Conservation (phyloP, 1,284 basidiomycete species). For the Cryptococcus sp. region DNA sequence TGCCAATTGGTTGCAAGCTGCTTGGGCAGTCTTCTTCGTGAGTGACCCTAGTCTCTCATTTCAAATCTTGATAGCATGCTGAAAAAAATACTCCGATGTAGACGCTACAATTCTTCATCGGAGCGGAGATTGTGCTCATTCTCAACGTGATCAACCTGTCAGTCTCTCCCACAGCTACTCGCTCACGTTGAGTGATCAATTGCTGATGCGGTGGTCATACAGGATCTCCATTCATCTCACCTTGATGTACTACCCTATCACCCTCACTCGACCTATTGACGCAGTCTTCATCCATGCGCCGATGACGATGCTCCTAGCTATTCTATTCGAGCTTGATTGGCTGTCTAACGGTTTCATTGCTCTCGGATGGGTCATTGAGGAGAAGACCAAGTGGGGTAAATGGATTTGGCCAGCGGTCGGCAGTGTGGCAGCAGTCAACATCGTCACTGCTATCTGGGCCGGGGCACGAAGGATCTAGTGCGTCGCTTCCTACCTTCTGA, state of each 20-base stretch:
- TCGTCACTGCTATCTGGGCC: slow-evolving; percentile 45
- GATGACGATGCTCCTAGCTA: slow-evolving; percentile 55
- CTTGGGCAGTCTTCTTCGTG: slow-evolving; percentile 82
- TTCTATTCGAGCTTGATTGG: slow-evolving; percentile 55
- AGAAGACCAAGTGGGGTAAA: slow-evolving; percentile 33
- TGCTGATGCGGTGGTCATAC: not conserved
- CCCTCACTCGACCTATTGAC: slow-evolving; percentile 54
- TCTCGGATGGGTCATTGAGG: slow-evolving; percentile 52
- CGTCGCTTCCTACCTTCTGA: slow-evolving; percentile 9
- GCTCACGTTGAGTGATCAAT: not conserved
- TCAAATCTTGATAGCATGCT: not conserved
- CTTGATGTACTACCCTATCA: slow-evolving; percentile 44
- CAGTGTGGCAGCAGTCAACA: slow-evolving; percentile 39
- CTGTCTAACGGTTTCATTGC: slow-evolving; percentile 57
- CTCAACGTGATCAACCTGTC: slow-evolving; percentile 50
- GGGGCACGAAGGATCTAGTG: slow-evolving; percentile 39
- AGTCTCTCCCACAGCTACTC: slow-evolving; percentile 6
- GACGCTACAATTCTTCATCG: slow-evolving; percentile 50
- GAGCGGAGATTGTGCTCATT: slow-evolving; percentile 46
- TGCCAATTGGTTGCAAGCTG: slow-evolving; percentile 77
- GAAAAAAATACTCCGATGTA: slow-evolving; percentile 21
- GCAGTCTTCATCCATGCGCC: slow-evolving; percentile 57
- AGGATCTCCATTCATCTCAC: slow-evolving; percentile 51
- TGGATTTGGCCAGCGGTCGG: slow-evolving; percentile 49
- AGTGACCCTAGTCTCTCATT: slow-evolving; percentile 19